Percentiles rank a stretch among this genome's conserved stretches.
These are phyloP conservation scores for Emergomyces orientalis DNA, from an alignment of 2,329 filamentous ascomycete species.

Conservation along the genomic window DNA sequence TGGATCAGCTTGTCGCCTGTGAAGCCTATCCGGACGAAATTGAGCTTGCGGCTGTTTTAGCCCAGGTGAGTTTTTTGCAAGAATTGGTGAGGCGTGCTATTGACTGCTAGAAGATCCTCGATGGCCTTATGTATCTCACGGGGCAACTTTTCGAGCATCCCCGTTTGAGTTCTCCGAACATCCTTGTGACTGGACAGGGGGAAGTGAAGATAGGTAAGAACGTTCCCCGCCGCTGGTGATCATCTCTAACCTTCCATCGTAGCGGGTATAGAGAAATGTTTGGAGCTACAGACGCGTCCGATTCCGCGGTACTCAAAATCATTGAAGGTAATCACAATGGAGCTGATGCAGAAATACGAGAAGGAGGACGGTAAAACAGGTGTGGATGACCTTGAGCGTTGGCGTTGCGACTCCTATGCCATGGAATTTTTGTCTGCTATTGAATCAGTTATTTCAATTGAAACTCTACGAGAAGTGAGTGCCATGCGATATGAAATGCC, in stretches of 20 bases:
- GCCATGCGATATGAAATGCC: no score
- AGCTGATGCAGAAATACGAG: slow-evolving; percentile 29
- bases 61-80: slow-evolving; percentile 14
- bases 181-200: no score
- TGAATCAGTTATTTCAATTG: slow-evolving; percentile 21
- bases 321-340: slow-evolving; percentile 23
- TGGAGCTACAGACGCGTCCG: slow-evolving; percentile 9
- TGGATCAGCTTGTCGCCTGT: slow-evolving; percentile 14
- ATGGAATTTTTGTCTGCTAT: slow-evolving; percentile 27
- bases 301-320: no score
- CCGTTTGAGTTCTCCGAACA: no score
- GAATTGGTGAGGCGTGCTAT: no score
- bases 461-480: slow-evolving; percentile 23
- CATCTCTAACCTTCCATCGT: slow-evolving; percentile 10
- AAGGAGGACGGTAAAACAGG: slow-evolving; percentile 27
- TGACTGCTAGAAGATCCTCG: neutral
- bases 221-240: neutral
- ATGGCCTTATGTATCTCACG: no score
- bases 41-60: slow-evolving; percentile 18
- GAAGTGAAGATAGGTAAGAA: neutral
- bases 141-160: no score
- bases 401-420: slow-evolving; percentile 22
- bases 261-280: slow-evolving; percentile 17
- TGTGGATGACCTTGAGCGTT: slow-evolving; percentile 26
- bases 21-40: slow-evolving; percentile 15